Evolutionary conservation across 768 basidiomycete genomes (phyloP), one percentile per base, ranked within the genome.

Genomic region (Cystoderma amianthinum): DNA sequence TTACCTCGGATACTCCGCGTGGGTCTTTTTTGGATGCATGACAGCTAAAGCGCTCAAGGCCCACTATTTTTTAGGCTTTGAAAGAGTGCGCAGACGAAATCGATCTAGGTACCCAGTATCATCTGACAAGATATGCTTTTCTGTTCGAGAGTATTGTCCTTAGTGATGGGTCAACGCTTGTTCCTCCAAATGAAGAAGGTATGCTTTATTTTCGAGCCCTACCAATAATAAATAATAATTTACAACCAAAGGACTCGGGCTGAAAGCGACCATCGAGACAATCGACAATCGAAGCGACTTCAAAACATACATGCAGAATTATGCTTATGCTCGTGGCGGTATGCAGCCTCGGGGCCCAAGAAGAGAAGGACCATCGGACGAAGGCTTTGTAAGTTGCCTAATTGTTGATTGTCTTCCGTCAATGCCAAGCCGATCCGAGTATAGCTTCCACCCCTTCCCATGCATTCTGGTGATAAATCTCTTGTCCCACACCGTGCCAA

Each of bases 51-150:
- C 32, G 24, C 44, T 43, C 36, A 15, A 32, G 45, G 20, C 11
- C 33, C 23, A 10, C 16, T 20, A 9, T 53, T 22, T 22, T 36
- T 16, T 48, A 92, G 90, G 76, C 87, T 16, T 68, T 99, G 44
- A 98, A 98, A 59, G 93, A 97, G 58, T 90, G 90, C 52, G 78
- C 88, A 18, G 95, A 97, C 53, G 96, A 99, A 62, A 81, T 97
- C 41, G 96, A 99, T 59, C 70, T 96, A 33, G 96, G 94, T n/a
- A 93, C 90, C 3, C 95, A 98, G 62, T 99, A 97, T 60, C 95
- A 98, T 61, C 69, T 98, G 36, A 85, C 91, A 1, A 76, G 94
- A 61, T 98, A 96, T 59, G 88, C 92, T 1, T 98, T 91, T 64
- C 66, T 98, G 17, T 94, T 87, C 52, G 96, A 99, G 61, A 88